Evolutionary conservation across 768 basidiomycete species (phyloP).

Genomic region (Boletus sensibilis): DNA sequence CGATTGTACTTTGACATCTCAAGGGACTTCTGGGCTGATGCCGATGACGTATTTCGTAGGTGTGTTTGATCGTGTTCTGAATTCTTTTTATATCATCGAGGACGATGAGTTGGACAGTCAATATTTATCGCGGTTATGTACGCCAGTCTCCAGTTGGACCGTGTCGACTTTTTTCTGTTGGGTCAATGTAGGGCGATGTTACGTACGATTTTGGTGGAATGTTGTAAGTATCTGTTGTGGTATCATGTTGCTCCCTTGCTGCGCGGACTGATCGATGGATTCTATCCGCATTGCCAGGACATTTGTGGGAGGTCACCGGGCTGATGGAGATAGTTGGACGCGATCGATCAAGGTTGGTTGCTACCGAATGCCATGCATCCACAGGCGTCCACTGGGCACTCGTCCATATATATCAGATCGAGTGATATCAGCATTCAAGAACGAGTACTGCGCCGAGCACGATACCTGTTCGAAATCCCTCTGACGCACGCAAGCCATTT

Average conservation of each 20-base stretch:
- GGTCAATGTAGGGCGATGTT: conserved; percentile 1
- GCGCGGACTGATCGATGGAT: background rate
- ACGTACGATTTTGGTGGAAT: conserved; percentile 18
- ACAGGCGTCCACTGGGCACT: too few relatives aligned
- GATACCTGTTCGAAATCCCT: background rate
- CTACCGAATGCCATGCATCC: background rate
- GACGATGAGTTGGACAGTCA: background rate
- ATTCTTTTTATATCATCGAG: background rate
- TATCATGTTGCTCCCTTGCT: background rate
- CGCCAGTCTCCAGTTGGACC: conserved; percentile 3
- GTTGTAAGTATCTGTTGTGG: background rate
- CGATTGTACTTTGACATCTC: background rate
- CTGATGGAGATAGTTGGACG: background rate
- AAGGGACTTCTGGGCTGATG: background rate
- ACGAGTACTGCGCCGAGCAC: background rate
- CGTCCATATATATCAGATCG: background rate
- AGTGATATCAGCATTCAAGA: conserved; percentile 7
- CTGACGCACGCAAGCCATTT: background rate
- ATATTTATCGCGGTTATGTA: background rate
- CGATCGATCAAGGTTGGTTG: background rate
- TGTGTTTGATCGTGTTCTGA: background rate
- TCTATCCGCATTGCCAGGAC: background rate
- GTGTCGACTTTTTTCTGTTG: background rate
- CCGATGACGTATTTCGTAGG: conserved; percentile 4
- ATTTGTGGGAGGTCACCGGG: background rate